Percentiles rank a stretch among this genome's conserved stretches.
phyloP scores from a whole-genome alignment of 2,329 filamentous ascomycete species.

The Trichoderma polysporum region DNA sequence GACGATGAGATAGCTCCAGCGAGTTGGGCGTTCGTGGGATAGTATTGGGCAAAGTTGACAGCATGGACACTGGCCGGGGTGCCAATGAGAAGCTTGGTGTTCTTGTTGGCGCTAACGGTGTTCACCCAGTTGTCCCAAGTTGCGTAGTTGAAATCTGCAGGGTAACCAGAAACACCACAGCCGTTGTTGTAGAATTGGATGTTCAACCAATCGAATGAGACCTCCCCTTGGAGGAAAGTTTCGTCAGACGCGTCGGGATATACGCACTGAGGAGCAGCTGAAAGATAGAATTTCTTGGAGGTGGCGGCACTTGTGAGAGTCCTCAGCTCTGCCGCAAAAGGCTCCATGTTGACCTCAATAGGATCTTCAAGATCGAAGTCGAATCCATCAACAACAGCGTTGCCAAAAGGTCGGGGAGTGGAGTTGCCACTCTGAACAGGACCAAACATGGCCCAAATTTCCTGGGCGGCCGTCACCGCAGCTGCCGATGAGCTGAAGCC shows the following conservation, averaged over 20 bases:
- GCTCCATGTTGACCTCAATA: slow-evolving; percentile 54
- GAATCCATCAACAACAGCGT: slow-evolving; percentile 68
- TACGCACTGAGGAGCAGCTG: slow-evolving; percentile 66
- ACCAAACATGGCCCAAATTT: slow-evolving; percentile 70
- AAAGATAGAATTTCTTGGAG: slow-evolving; percentile 60
- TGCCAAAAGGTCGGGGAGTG: slow-evolving; percentile 64
- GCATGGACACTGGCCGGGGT: slow-evolving; percentile 56
- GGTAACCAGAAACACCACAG: slow-evolving; percentile 51
- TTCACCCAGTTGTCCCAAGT: slow-evolving; percentile 68
- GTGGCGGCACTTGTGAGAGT: slow-evolving; percentile 51
- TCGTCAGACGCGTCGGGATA: slow-evolving; percentile 62
- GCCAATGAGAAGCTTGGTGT: slow-evolving; percentile 62
- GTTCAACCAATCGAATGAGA: slow-evolving; percentile 59
- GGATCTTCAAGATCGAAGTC: slow-evolving; percentile 72
- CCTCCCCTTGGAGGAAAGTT: slow-evolving; percentile 51
- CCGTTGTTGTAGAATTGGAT: slow-evolving; percentile 71
- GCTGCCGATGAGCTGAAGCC: slow-evolving; percentile 56
- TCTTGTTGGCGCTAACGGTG: slow-evolving; percentile 52
- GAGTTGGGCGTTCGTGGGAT: slow-evolving; percentile 47
- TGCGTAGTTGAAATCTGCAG: slow-evolving; percentile 57
- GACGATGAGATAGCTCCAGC: slow-evolving; percentile 52
- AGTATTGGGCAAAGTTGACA: slow-evolving; percentile 48
- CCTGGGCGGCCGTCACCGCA: slow-evolving; percentile 57
- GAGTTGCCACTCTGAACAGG: slow-evolving; percentile 45
- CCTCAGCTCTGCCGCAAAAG: slow-evolving; percentile 60